Evolutionary conservation across 1,284 basidiomycete species (phyloP), one percentile per base, ranked within the genome.

Genomic region (Pseudozyma pruni): DNA sequence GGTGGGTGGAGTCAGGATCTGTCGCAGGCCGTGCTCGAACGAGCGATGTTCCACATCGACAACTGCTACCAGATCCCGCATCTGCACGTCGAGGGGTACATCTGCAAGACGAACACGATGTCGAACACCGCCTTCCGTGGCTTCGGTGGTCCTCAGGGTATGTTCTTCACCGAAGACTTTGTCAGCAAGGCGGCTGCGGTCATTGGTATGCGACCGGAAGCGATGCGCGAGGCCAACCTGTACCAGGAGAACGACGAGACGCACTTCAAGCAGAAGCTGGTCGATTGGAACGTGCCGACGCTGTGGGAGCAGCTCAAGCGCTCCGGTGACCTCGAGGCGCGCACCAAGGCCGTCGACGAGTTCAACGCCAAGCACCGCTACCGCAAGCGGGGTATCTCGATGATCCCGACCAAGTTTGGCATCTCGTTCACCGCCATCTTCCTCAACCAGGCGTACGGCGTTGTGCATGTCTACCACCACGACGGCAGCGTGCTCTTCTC

Each of bases 111-210:
- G 20, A 78, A 84, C 72, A 83, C 81, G 6, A 79, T 83, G 59
- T 82, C 80, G 9, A 83, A 83, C 62, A 83, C 83, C 6, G 83
- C 83, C 10, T 84, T 78, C 72, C 69, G 83, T 47, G 81, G 79
- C 13, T 83, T 83, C 43, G 83, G 83, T 19, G 82, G 78, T 23
- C 81, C 82, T 27, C 83, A 84, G 61, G 82, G 82, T 20, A 80
- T 83, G 63, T 61, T 81, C 38, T 74, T 83, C 58, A 72, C 77
- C 38, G 81, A 83, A 48, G 73, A 77, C 46, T 78, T 77, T 62
- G 74, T 83, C 38, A 72, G 55, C 41, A 78, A 78, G 42, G 74
- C 82, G 17, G 82, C 83, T 5, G 69, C 77, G 19, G 64, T 74
- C 32, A 72, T 84, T n/a, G 66, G 74, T 3, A 68, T 78, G 50